Conservation (phyloP, 345 rosid species). For the Jatropha curcas region DNA sequence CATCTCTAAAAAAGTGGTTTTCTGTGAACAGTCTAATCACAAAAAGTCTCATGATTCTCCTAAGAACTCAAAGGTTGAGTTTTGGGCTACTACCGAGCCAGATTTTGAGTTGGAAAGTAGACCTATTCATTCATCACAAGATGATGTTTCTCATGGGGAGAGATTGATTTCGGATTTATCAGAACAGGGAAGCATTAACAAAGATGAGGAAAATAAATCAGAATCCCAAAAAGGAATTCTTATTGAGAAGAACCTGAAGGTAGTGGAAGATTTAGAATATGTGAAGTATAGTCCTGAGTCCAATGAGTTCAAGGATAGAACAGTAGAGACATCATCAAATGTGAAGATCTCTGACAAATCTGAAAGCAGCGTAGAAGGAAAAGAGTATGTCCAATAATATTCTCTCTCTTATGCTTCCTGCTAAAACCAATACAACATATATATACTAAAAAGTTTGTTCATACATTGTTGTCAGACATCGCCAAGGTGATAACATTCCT, state of each 20-base stretch:
- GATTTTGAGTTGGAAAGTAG: slow-evolving; percentile 23
- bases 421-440: not conserved
- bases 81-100: slow-evolving; percentile 28
- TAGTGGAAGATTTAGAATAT: slow-evolving; percentile 25
- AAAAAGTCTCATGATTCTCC: slow-evolving; percentile 25
- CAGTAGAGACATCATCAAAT: slow-evolving; percentile 38
- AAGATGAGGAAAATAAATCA: slow-evolving; percentile 27
- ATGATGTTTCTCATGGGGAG: slow-evolving; percentile 36
- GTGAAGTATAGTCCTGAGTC: slow-evolving; percentile 21
- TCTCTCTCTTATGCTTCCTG: not conserved
- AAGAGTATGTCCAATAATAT: slow-evolving; percentile 35
- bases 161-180: slow-evolving; percentile 36
- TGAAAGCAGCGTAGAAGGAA: slow-evolving; percentile 31
- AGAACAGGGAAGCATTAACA: slow-evolving; percentile 33
- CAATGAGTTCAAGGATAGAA: slow-evolving; percentile 29
- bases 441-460: slow-evolving; percentile 3
- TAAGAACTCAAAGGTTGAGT: slow-evolving; percentile 34
- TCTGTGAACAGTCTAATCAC: slow-evolving; percentile 23
- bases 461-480: slow-evolving; percentile 32
- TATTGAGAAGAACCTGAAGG: slow-evolving; percentile 16
- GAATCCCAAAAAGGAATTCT: slow-evolving; percentile 18
- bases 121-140: slow-evolving; percentile 27
- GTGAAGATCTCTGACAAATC: slow-evolving; percentile 40
- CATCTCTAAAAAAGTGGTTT: slow-evolving; percentile 24
- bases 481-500: slow-evolving; percentile 25